Percentiles rank a stretch among this genome's conserved stretches.
Conservation (phyloP, 1,139 yeast species). For the Hansenula lynferdii region DNA sequence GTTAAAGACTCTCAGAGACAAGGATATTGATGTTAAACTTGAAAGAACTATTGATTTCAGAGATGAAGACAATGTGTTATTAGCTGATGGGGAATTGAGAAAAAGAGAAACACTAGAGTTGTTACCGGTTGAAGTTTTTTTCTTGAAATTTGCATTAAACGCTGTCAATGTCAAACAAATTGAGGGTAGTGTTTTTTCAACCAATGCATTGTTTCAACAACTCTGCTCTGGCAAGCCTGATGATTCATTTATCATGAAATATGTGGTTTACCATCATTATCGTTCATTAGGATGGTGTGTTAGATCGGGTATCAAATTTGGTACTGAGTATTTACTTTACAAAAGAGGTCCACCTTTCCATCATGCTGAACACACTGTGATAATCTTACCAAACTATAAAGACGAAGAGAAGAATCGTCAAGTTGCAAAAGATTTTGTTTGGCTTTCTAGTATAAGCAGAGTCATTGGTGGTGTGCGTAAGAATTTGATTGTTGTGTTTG, state of each 20-base stretch:
- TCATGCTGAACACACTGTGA: conserved; percentile 83
- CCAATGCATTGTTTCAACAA: conserved; percentile 29
- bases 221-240: conserved; percentile 26
- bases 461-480: conserved; percentile 88
- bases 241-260: conserved; percentile 45
- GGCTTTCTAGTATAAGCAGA: conserved; percentile 63
- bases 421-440: conserved; percentile 46
- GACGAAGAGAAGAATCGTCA: conserved; percentile 25
- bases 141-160: conserved; percentile 48
- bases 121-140: conserved; percentile 73
- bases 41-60: conserved; percentile 29
- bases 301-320: conserved; percentile 86
- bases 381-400: conserved; percentile 38
- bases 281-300: conserved; percentile 95
- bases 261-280: conserved; percentile 81
- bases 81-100: conserved; percentile 33
- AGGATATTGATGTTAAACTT: conserved; percentile 23
- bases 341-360: conserved; percentile 92
- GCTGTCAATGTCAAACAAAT: conserved; percentile 7
- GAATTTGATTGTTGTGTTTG: conserved; percentile 63
- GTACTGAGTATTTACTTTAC: conserved; percentile 76
- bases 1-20: conserved; percentile 28
- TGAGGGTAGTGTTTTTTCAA: conserved; percentile 9
- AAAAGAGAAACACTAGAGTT: conserved; percentile 68
- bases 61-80: conserved; percentile 35